Conservation (phyloP, 2,329 filamentous ascomycete genomes). For the Fonsecaea nubica region DNA sequence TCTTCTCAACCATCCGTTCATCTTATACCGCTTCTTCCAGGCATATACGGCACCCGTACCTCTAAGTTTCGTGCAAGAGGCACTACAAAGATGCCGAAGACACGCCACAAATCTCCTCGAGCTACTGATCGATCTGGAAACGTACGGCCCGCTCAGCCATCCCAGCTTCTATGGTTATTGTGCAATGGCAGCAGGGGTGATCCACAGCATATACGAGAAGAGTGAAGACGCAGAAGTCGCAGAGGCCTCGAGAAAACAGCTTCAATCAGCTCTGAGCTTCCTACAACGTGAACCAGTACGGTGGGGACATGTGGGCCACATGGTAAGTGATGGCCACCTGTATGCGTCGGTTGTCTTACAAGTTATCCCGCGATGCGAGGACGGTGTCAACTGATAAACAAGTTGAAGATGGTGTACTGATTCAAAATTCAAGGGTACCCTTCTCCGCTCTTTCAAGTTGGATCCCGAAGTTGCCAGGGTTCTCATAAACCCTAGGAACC, state of each 20-base stretch:
- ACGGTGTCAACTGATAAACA: background rate
- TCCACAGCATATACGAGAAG: constrained; percentile 18
- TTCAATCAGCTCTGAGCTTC: constrained; percentile 1
- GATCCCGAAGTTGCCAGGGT: constrained; percentile 10
- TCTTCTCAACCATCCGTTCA: constrained; percentile 48
- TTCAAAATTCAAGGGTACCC: constrained; percentile 9
- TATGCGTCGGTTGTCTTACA: background rate
- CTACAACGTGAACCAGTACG: constrained; percentile 11
- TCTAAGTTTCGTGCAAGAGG: constrained; percentile 43
- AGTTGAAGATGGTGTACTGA: background rate
- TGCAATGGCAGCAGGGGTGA: constrained; percentile 42
- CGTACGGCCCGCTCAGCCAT: constrained; percentile 36
- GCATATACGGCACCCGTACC: constrained; percentile 41
- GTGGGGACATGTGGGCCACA: constrained; percentile 18
- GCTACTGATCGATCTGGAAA: constrained; percentile 40
- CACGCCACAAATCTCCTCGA: constrained; percentile 44
- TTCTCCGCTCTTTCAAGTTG: constrained; percentile 18
- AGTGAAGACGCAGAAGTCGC: constrained; percentile 11
- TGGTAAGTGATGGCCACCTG: constrained; percentile 10
- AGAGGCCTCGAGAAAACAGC: constrained; percentile 2
- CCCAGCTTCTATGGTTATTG: constrained; percentile 47
- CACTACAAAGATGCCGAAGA: constrained; percentile 41
- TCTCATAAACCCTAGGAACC: constrained; percentile 14
- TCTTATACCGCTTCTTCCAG: constrained; percentile 42
- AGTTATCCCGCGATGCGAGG: background rate